phyloP scores from a whole-genome alignment of 768 basidiomycete species.

The Psilocybe azurescens region DNA sequence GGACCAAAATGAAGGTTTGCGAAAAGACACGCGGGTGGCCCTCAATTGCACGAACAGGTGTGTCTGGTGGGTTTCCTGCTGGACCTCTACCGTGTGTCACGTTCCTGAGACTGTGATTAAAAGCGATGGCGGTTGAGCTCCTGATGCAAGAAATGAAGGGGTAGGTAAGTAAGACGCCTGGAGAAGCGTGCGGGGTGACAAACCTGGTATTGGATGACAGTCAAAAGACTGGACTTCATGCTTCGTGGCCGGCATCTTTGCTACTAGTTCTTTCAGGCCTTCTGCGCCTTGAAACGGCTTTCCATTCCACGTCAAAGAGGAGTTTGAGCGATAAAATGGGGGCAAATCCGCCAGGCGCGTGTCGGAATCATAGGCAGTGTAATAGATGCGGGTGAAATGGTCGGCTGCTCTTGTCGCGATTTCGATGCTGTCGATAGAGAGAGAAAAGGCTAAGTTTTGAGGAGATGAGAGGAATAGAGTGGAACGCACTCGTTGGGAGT shows the following conservation, averaged over 20 bases:
- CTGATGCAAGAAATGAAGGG: conserved; percentile 46
- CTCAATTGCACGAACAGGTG: conserved; percentile 60
- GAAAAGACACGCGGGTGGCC: conserved; percentile 86
- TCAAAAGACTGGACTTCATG: conserved; percentile 90
- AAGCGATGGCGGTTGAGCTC: conserved; percentile 78
- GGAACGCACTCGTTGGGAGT: conserved; percentile 63
- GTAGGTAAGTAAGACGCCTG: background rate
- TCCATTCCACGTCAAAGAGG: conserved; percentile 87
- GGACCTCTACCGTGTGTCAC: conserved; percentile 74
- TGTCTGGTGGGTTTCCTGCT: conserved; percentile 58
- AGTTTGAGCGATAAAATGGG: conserved; percentile 79
- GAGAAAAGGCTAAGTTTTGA: conserved; percentile 22
- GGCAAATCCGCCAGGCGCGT: conserved; percentile 79
- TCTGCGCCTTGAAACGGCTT: conserved; percentile 77
- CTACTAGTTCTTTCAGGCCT: conserved; percentile 67
- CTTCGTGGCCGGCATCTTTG: conserved; percentile 78
- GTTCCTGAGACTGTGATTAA: conserved; percentile 79
- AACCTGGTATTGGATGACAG: conserved; percentile 89
- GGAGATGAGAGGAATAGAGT: conserved; percentile 18
- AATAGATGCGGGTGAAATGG: conserved; percentile 82
- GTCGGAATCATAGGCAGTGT: conserved; percentile 80
- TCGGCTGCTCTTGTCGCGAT: conserved; percentile 86
- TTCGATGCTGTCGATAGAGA: conserved; percentile 63
- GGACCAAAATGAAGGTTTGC: conserved; percentile 86
- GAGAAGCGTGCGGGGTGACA: conserved; percentile 13